These are phyloP conservation scores for Coriolopsis trogii DNA, from an alignment of 1,284 basidiomycete species.

Conservation along the genomic window DNA sequence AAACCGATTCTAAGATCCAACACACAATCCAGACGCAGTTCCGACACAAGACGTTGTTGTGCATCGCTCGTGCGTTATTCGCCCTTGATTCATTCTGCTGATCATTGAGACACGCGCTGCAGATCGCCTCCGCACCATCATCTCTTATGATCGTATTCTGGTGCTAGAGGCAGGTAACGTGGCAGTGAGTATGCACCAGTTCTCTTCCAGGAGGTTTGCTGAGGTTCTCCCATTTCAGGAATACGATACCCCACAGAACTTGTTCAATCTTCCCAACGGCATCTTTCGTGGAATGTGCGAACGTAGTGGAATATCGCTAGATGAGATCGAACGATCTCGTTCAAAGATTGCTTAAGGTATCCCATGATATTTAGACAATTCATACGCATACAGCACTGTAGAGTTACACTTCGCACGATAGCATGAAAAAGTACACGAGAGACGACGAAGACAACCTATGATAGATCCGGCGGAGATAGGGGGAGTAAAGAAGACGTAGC, in stretches of 20 bases:
- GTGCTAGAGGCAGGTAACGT: slow-evolving; percentile 74
- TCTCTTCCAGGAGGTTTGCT: neutral
- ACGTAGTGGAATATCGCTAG: slow-evolving; percentile 53
- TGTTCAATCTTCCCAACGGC: slow-evolving; percentile 56
- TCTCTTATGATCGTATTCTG: slow-evolving; percentile 78
- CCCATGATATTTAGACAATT: neutral
- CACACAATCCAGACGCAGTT: slow-evolving; percentile 56
- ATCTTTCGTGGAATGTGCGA: slow-evolving; percentile 75
- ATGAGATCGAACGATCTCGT: slow-evolving; percentile 48
- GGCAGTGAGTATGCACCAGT: slow-evolving; percentile 43
- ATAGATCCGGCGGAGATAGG: neutral
- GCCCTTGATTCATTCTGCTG: too few relatives aligned
- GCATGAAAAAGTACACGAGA: slow-evolving; percentile 1
- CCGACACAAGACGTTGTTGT: slow-evolving; percentile 33
- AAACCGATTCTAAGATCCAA: slow-evolving; percentile 65
- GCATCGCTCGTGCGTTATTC: slow-evolving; percentile 35
- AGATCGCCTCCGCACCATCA: slow-evolving; percentile 79
- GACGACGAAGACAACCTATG: neutral
- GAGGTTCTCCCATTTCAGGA: slow-evolving; percentile 45
- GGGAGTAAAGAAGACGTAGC: neutral
- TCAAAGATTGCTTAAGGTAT: slow-evolving; percentile 11
- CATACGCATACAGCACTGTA: neutral
- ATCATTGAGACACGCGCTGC: neutral
- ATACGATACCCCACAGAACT: slow-evolving; percentile 66
- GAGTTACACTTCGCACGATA: slow-evolving; percentile 2